These are phyloP conservation scores for Ploettnerulaceae sp. DNA, from an alignment of 2,329 filamentous ascomycete species.

Conservation along the genomic window DNA sequence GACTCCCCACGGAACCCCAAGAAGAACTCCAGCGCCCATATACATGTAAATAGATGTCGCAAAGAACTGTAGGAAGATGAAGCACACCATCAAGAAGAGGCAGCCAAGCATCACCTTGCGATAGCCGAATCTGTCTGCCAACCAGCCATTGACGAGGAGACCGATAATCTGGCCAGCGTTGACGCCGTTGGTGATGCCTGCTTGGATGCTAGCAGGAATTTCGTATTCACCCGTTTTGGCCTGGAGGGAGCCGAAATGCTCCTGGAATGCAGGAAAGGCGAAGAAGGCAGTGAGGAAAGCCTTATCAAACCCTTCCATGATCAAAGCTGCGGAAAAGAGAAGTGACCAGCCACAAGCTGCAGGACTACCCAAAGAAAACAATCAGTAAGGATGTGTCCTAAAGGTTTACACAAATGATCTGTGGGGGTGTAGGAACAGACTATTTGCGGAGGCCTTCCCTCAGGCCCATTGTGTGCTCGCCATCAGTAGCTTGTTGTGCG, in stretches of 20 bases:
- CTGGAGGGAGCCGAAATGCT: conserved; percentile 30
- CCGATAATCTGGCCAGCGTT: conserved; percentile 41
- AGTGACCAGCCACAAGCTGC: conserved; percentile 30
- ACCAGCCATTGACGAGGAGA: conserved; percentile 37
- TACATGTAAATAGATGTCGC: conserved; percentile 41
- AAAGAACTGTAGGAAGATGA: conserved; percentile 46
- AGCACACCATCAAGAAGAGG: conserved; percentile 39
- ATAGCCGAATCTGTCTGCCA: conserved; percentile 41
- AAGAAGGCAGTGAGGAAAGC: conserved; percentile 35
- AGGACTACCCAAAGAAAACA: no score
- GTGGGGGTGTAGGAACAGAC: background rate
- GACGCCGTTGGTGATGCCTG: conserved; percentile 38
- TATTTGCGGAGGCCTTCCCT: conserved; percentile 12
- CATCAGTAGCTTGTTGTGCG: conserved; percentile 15
- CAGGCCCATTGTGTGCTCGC: conserved; percentile 20
- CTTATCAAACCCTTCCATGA: conserved; percentile 40
- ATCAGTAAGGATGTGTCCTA: no score
- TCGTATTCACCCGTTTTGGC: conserved; percentile 30
- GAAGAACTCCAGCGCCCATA: conserved; percentile 43
- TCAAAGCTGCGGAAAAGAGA: conserved; percentile 35
- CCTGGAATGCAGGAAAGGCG: conserved; percentile 30
- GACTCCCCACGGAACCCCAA: conserved; percentile 46
- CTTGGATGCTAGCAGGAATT: conserved; percentile 36
- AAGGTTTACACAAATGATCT: no score
- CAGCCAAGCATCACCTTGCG: conserved; percentile 43